These are phyloP conservation scores for Chlamydomonas reinhardtii DNA, from an alignment of 163 green algal genomes.

Conservation along the genomic window DNA sequence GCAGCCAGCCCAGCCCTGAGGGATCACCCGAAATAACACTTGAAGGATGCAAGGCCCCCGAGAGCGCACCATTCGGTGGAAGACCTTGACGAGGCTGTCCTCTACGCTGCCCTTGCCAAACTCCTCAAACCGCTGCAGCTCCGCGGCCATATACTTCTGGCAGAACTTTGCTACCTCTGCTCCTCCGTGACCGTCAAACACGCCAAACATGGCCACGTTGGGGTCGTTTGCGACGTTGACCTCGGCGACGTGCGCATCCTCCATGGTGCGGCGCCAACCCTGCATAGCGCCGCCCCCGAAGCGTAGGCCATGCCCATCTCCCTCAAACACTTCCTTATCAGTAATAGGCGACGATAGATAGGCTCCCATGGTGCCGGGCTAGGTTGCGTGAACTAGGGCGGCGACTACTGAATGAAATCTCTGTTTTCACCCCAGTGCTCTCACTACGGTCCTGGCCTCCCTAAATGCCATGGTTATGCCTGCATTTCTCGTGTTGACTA, in stretches of 20 bases:
- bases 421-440: slow-evolving; percentile 32
- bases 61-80: slow-evolving; percentile 87
- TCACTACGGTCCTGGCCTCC: neutral
- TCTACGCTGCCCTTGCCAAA: slow-evolving; percentile 76
- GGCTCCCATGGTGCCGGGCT: slow-evolving; percentile 78
- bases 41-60: neutral
- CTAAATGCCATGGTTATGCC: slow-evolving; percentile 14
- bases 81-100: slow-evolving; percentile 79
- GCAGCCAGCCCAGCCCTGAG: too few species aligned
- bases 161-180: slow-evolving; percentile 93
- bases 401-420: neutral
- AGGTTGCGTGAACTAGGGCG: slow-evolving; percentile 32
- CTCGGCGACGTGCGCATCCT: slow-evolving; percentile 88
- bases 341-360: slow-evolving; percentile 88
- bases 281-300: slow-evolving; percentile 84
- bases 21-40: too few species aligned
- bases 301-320: slow-evolving; percentile 55
- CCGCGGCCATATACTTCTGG: slow-evolving; percentile 80
- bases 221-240: slow-evolving; percentile 60
- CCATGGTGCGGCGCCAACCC: slow-evolving; percentile 91
- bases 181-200: slow-evolving; percentile 95
- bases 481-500: too few species aligned
- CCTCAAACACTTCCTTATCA: slow-evolving; percentile 81
- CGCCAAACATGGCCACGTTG: slow-evolving; percentile 86
- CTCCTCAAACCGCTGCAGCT: slow-evolving; percentile 75